Evolutionary conservation across 106 monocot species (phyloP).

Genomic region (Ottelia alismoides): DNA sequence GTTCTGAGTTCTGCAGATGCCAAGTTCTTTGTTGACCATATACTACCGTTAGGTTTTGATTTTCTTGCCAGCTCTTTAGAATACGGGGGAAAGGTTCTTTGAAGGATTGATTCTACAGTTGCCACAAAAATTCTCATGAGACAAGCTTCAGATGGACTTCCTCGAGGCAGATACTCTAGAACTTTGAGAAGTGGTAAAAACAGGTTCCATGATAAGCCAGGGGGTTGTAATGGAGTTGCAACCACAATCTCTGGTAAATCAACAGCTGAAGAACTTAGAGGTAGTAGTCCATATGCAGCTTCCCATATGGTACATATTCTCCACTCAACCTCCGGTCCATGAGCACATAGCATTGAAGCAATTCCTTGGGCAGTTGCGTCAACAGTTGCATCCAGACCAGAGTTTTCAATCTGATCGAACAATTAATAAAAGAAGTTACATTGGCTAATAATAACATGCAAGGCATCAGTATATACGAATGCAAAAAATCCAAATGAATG

Average conservation of each 20-base stretch:
- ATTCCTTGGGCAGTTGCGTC: slow-evolving; percentile 98
- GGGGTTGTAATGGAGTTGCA: slow-evolving; percentile 88
- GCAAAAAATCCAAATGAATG: too few relatives aligned
- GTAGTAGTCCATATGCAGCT: slow-evolving; percentile 95
- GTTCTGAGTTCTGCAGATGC: slow-evolving; percentile 87
- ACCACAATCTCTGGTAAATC: slow-evolving; percentile 96
- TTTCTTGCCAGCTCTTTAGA: slow-evolving; percentile 46
- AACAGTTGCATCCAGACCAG: slow-evolving; percentile 65
- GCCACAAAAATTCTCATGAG: slow-evolving; percentile 99
- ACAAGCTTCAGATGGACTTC: slow-evolving; percentile 97
- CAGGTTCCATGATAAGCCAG: slow-evolving; percentile 81
- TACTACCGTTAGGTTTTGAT: slow-evolving; percentile 26
- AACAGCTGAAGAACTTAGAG: slow-evolving; percentile 81
- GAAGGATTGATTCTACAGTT: slow-evolving; percentile 83
- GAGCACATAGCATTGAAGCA: slow-evolving; percentile 90
- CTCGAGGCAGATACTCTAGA: slow-evolving; percentile 82
- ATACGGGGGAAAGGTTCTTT: slow-evolving; percentile 73
- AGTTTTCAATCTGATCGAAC: slow-evolving; percentile 48
- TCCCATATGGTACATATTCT: slow-evolving; percentile 98
- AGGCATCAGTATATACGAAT: too few relatives aligned
- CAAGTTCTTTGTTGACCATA: slow-evolving; percentile 65
- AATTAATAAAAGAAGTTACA: too few relatives aligned
- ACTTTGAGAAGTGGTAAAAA: slow-evolving; percentile 86
- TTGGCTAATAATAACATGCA: too few relatives aligned
- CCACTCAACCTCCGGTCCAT: slow-evolving; percentile 98